Evolutionary conservation across 352 stramenopile species (phyloP).

Genomic region (Stramenopiles sp.): DNA sequence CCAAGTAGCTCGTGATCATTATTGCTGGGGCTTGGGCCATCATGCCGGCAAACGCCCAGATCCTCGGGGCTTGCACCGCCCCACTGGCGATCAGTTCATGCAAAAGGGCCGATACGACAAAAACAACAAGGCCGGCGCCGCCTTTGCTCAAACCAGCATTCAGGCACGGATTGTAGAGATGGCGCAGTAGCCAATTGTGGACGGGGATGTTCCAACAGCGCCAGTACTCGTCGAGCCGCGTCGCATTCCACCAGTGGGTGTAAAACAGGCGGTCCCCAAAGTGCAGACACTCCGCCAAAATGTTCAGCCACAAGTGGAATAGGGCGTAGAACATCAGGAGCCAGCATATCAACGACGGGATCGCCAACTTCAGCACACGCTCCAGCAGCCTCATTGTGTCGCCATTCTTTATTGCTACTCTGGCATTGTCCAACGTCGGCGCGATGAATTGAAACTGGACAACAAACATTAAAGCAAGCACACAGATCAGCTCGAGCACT

Average conservation of each 20-base stretch:
- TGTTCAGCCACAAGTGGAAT: slow-evolving; percentile 1
- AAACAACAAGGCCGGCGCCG: neutral
- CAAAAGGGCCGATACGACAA: neutral
- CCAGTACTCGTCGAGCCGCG: neutral
- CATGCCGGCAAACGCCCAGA: neutral
- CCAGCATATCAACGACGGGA: neutral
- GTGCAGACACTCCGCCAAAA: neutral
- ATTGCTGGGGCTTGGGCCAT: neutral
- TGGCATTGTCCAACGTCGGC: neutral
- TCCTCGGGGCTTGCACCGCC: neutral
- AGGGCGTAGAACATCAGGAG: neutral
- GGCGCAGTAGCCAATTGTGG: neutral
- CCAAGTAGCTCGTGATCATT: neutral
- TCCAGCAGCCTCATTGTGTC: neutral
- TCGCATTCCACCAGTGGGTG: neutral
- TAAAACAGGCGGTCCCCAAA: slow-evolving; percentile 2
- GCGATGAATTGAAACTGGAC: neutral
- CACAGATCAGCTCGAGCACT: neutral
- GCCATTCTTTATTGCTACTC: neutral
- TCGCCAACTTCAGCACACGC: neutral
- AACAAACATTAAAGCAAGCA: neutral
- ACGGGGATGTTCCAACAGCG: neutral
- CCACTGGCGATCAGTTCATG: neutral
- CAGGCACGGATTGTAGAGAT: neutral
- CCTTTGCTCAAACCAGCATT: neutral